Percentiles rank a stretch among this genome's conserved stretches.
Conservation (phyloP, 257 asterid species). For the Solanum chmielewskii region DNA sequence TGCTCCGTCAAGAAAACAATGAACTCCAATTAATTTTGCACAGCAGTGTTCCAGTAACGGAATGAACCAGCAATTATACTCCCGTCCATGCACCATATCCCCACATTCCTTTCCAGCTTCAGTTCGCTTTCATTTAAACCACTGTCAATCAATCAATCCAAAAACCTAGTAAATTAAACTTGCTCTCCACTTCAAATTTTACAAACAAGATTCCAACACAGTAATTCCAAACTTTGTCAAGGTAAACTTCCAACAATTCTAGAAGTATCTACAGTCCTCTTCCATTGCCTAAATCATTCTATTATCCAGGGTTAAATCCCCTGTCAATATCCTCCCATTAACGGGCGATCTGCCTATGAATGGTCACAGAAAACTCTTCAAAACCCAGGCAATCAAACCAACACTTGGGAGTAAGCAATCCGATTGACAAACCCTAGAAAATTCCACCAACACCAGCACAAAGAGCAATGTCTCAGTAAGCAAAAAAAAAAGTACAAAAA, state of each 20-base stretch:
- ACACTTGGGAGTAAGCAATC: not conserved
- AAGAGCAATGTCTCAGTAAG: not conserved
- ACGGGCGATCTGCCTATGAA: not conserved
- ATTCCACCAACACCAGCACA: not conserved
- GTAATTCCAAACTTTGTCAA: not conserved
- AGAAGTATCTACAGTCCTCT: constrained; percentile 18
- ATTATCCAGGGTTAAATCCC: not conserved
- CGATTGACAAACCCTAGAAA: not conserved
- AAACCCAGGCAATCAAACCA: not conserved
- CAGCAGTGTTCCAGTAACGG: constrained; percentile 28
- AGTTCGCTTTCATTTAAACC: not conserved
- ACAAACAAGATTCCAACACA: not conserved
- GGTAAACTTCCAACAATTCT: not conserved
- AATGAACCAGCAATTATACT: constrained; percentile 34
- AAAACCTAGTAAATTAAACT: not conserved
- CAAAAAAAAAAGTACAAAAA: not conserved
- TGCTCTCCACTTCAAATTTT: not conserved
- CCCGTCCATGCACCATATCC: constrained; percentile 45
- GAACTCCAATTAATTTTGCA: constrained; percentile 30
- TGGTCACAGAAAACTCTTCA: not conserved
- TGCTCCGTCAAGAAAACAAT: constrained; percentile 11
- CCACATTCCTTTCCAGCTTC: constrained; percentile 41
- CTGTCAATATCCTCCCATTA: not conserved
- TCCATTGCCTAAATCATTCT: constrained; percentile 10
- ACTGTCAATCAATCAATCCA: not conserved